Evolutionary conservation across 2,329 filamentous ascomycete genomes (phyloP), one percentile per base, ranked within the genome.

Genomic region (Nemania serpens): DNA sequence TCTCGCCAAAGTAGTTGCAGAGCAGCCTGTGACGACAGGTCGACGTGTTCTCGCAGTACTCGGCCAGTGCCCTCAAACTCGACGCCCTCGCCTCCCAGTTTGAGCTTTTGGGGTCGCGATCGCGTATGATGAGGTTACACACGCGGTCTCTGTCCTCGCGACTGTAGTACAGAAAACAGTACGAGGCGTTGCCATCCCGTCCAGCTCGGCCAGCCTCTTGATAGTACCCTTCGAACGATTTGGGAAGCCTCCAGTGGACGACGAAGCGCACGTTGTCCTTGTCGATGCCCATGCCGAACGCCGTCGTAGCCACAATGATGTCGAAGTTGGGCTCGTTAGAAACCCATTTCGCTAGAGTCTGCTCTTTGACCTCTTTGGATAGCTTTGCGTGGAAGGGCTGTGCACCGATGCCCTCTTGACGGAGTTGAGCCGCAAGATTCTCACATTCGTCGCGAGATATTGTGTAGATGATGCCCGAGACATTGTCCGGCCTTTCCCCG

Each of bases 241-340:
- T 96, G 10, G 94, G 91, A 10, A 97, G 83, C 61, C 92, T 90
- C 93, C 94, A 98, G 76, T 98, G 94, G 1, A 95, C 88, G 1
- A 98, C 93, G 70, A 97, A 97, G 2, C 94, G 90, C 11, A 98
- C 94, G 68, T 96, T 90, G 54, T 95, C 88, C 75, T 97, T 97
- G 75, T 98, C 93, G 66, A 98, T 97, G 25, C 94, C 94, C 94
- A 98, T 98, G 2, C 94, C 94, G 70, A 98, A 98, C 0, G 94
- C 94, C 1, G 92, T 98, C 0, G 94, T 98, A 1, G 94, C 94
- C 29, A 97, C 93, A 62, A 98, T 94, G 50, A 98, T 87, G 73
- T 95, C 93, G 76, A 95, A 97, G 1, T 90, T 90, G 25, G 84
- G 81, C 55, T 86, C 84, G 73, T 91, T 90, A 56, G 83, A 81